Base-by-base conservation (phyloP, 805 yeast species). In the Pichia rugopelliculosa region DNA sequence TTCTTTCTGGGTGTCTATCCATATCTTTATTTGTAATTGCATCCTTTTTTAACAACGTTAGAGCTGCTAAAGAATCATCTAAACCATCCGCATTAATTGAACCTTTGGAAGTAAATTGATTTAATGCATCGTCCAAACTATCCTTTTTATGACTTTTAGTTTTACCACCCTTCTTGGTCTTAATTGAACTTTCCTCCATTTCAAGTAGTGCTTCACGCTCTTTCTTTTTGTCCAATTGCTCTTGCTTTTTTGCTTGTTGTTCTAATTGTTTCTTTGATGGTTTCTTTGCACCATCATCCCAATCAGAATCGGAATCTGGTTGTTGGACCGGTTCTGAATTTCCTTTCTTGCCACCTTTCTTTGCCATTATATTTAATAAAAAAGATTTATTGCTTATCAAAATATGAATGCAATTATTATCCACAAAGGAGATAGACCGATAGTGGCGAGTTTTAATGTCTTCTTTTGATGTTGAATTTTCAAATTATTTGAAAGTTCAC, bases 1-100 rank as follows among this genome's bases (percentile, higher is more conserved):
- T 77, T 67, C 95, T 78, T 70, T 87, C 96, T 10, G 96, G 95
- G 57, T 87, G 96, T 64, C 88, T 80, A 51, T 87, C 96, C 45
- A 87, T 71, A 45, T 80, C 87, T 59, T 80, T 80, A 51, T 67
- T 68, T 38, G 69, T 65, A 27, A 82, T 82, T 45, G 79, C 84
- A 46, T 72, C 77, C 41, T 70, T 76, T 22, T 71, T 68, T 12
- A 89, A 75, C 64, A 87, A 71, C 5, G 86, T 74, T 59, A 87
- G 72, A 4, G 95, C 95, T 46, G 85, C 87, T 52, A 87, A 69
- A 2, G 91, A 93, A 58, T 77, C 77, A 53, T 87, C 95, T 40
- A 87, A 72, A 60, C 90, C 90, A 48, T 79, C 71, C 6, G 95
- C 95, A 57, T 72, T 73, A 59, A 84, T 77, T 37, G 77, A 76